Percentiles rank a stretch among this genome's conserved stretches.
Evolutionary conservation across 2,329 filamentous ascomycete species (phyloP).

Genomic region (Pyrenochaeta sp.): DNA sequence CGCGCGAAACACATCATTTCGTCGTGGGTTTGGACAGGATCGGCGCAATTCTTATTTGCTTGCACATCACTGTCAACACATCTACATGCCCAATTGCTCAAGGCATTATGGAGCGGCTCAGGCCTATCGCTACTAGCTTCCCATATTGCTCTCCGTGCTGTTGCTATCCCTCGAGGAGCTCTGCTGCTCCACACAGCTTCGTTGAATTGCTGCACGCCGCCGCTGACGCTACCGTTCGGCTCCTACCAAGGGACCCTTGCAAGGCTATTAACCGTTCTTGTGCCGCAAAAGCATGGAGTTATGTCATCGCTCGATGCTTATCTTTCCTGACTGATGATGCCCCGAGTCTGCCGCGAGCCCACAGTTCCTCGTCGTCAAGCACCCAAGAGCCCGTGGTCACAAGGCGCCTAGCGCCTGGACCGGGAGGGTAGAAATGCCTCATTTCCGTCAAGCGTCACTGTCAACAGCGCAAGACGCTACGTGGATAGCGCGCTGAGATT

Average conservation of each 20-base stretch:
- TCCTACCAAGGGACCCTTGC: constrained; percentile 23
- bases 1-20: constrained; percentile 12
- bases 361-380: constrained; percentile 2
- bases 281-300: constrained; percentile 11
- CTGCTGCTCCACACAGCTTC: constrained; percentile 9
- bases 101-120: background rate
- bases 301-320: constrained; percentile 33
- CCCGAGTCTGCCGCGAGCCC: constrained; percentile 17
- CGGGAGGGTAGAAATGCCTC: constrained; percentile 26
- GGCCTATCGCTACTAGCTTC: background rate
- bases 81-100: background rate
- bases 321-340: constrained; percentile 19
- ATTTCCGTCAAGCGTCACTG: constrained; percentile 8
- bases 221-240: constrained; percentile 27
- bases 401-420: background rate
- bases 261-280: constrained; percentile 15
- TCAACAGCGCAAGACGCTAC: constrained; percentile 14
- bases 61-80: background rate
- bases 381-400: constrained; percentile 3
- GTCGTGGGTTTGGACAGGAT: background rate
- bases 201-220: constrained; percentile 19
- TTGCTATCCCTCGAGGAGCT: constrained; percentile 1
- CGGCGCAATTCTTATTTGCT: background rate
- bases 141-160: background rate
- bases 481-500: constrained; percentile 15